These are phyloP conservation scores for Tremella fuciformis DNA, from an alignment of 768 basidiomycete genomes.

Conservation along the genomic window DNA sequence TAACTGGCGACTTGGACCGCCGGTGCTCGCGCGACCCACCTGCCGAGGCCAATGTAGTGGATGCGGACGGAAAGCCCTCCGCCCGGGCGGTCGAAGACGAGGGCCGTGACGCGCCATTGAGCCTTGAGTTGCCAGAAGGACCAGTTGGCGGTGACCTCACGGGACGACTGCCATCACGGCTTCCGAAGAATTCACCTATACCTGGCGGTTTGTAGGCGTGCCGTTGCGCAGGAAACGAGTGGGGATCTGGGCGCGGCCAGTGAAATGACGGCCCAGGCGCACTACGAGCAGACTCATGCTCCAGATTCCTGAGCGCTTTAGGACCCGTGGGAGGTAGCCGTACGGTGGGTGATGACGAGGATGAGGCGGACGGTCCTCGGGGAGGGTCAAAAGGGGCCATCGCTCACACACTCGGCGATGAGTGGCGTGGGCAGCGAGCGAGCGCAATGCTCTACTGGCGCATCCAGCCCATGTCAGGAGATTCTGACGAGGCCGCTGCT, in stretches of 20 bases:
- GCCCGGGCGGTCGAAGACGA: not conserved
- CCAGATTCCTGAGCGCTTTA: not conserved
- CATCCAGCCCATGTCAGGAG: too few relatives aligned
- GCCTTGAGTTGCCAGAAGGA: not conserved
- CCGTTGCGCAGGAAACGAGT: not conserved
- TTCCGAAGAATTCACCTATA: too few relatives aligned
- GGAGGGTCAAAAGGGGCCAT: too few relatives aligned
- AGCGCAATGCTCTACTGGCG: too few relatives aligned
- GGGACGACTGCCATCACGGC: not conserved
- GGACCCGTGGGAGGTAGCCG: slow-evolving; percentile 4
- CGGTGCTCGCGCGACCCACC: not conserved
- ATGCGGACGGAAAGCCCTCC: not conserved
- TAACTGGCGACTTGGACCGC: not conserved
- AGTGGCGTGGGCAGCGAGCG: too few relatives aligned
- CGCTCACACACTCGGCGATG: too few relatives aligned
- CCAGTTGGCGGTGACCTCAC: not conserved
- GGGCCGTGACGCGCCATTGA: not conserved
- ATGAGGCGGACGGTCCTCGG: not conserved
- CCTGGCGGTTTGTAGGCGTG: too few relatives aligned
- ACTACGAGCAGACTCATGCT: not conserved
- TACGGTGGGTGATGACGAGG: not conserved
- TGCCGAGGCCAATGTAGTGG: not conserved
- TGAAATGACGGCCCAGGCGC: not conserved
- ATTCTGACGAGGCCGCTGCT: too few relatives aligned
- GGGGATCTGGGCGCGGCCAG: not conserved